These are phyloP conservation scores for Metschnikowia hibisci DNA, from an alignment of 805 yeast genomes.

Conservation along the genomic window DNA sequence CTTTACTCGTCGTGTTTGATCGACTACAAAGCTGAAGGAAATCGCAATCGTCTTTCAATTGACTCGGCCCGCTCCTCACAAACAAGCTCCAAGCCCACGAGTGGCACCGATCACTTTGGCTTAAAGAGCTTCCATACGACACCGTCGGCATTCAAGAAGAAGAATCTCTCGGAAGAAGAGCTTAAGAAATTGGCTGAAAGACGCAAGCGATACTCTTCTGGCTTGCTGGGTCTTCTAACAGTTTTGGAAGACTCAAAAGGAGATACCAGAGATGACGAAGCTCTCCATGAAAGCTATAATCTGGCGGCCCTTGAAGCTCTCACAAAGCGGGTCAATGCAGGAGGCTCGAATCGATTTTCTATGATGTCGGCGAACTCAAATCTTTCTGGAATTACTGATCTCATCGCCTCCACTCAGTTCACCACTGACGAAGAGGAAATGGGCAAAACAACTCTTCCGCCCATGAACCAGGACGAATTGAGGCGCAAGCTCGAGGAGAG, in stretches of 20 bases:
- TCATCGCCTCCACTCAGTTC: conserved; percentile 42
- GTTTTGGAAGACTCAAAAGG: conserved; percentile 32
- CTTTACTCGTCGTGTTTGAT: conserved; percentile 27
- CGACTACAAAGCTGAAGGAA: conserved; percentile 22
- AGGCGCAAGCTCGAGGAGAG: conserved; percentile 37
- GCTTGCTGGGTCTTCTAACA: conserved; percentile 37
- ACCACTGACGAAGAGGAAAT: conserved; percentile 32
- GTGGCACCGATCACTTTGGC: conserved; percentile 15
- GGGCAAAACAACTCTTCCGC: conserved; percentile 5
- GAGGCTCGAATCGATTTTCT: conserved; percentile 50
- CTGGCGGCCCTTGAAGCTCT: conserved; percentile 35
- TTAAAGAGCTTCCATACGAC: conserved; percentile 36
- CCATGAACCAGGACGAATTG: conserved; percentile 29
- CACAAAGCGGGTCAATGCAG: conserved; percentile 20
- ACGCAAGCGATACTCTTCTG: conserved; percentile 32
- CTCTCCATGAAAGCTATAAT: conserved; percentile 29
- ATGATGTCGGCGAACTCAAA: conserved; percentile 48
- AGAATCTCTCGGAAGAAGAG: conserved; percentile 16
- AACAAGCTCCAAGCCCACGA: conserved; percentile 20
- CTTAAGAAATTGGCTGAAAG: conserved; percentile 8
- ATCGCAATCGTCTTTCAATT: conserved; percentile 2
- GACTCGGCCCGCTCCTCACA: conserved; percentile 9
- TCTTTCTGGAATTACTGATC: conserved; percentile 45
- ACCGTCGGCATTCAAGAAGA: conserved; percentile 21
- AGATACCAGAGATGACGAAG: neutral